Percentiles rank a stretch among this genome's conserved stretches.
Evolutionary conservation across 1,139 yeast genomes (phyloP).

Genomic region (Meyerozyma sp.): DNA sequence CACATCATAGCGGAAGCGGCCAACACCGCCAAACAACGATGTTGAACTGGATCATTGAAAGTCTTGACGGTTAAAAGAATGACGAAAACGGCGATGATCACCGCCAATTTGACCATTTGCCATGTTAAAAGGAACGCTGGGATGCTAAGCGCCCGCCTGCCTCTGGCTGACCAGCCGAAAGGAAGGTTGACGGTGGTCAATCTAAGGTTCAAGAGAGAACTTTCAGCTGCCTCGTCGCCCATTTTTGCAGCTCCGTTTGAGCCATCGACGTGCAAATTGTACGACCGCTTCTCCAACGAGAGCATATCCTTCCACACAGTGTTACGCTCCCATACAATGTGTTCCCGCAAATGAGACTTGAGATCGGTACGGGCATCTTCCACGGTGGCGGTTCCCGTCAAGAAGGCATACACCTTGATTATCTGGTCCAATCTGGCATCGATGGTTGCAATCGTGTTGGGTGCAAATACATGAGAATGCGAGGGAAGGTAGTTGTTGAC

Average conservation of each 20-base stretch:
- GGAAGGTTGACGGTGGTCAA: conserved; percentile 17
- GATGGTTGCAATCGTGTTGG: conserved; percentile 39
- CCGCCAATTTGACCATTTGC: conserved; percentile 39
- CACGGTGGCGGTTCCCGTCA: conserved; percentile 30
- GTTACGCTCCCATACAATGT: conserved; percentile 93
- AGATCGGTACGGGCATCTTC: conserved; percentile 62
- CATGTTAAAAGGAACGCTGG: conserved; percentile 28
- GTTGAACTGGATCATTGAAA: conserved; percentile 61
- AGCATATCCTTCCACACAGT: conserved; percentile 97
- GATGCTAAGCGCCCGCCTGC: conserved; percentile 13
- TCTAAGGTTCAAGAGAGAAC: conserved; percentile 20
- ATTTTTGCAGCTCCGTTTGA: conserved; percentile 22
- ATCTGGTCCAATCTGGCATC: conserved; percentile 44
- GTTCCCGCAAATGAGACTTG: conserved; percentile 76
- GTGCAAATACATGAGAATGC: conserved; percentile 42
- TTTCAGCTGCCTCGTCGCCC: conserved; percentile 27
- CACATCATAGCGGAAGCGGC: conserved; percentile 76
- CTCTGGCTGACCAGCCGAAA: conserved; percentile 13
- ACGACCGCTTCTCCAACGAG: conserved; percentile 67
- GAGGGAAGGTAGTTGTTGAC: conserved; percentile 39
- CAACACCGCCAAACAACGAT: conserved; percentile 76
- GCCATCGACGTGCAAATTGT: conserved; percentile 28
- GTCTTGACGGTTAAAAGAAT: conserved; percentile 53
- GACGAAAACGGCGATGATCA: conserved; percentile 41
- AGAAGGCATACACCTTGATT: conserved; percentile 43